Evolutionary conservation across 2,329 filamentous ascomycete genomes (phyloP), one percentile per base, ranked within the genome.

Genomic region (Scedosporium dehoogii): DNA sequence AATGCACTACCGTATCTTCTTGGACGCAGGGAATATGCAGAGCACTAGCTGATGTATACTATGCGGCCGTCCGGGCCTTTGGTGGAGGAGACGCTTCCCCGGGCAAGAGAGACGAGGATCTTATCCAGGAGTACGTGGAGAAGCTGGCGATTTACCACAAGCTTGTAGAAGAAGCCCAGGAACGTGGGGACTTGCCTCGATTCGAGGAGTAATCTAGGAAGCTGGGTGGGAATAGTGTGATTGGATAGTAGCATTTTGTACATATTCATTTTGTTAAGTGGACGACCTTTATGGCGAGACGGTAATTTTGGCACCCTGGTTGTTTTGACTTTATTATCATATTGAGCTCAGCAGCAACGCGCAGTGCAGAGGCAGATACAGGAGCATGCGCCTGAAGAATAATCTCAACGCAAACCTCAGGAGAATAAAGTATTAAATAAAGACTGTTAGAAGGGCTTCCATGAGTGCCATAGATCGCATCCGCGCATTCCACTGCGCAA

Each of bases 31-130:
- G 57, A 0, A 66, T 70, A 1, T 78, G 76, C 67, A 66, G 68
- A 12, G 70, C 65, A 0, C 65, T 78, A 10, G 76, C 75, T 0
- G 72, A 77, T 23, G 73, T 78, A 6, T 78, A 78, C 66, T 75
- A 77, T 60, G 66, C 69, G 10, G 74, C 73, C 18, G 76, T 78
- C 4, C 65, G 70, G 10, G 68, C 67, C 0, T 77, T 76, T 38
- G 76, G 76, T 12, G 73, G 74, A 4, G 61, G 60, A 0, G 70
- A 72, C 63, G 72, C 70, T 23, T 70, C 69, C 0, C 67, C 68
- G 1, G 69, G 68, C 0, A 72, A 71, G 65, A 62, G 69, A 12
- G 69, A 70, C 3, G 67, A 70, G 1, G 69, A 67, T 1, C 65
- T 72, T 3, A 64, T 71, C 1, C 63, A 65, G 42, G 70, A 69